phyloP scores from a whole-genome alignment of 805 yeast species.

The Schizosaccharomyces cryophilus region DNA sequence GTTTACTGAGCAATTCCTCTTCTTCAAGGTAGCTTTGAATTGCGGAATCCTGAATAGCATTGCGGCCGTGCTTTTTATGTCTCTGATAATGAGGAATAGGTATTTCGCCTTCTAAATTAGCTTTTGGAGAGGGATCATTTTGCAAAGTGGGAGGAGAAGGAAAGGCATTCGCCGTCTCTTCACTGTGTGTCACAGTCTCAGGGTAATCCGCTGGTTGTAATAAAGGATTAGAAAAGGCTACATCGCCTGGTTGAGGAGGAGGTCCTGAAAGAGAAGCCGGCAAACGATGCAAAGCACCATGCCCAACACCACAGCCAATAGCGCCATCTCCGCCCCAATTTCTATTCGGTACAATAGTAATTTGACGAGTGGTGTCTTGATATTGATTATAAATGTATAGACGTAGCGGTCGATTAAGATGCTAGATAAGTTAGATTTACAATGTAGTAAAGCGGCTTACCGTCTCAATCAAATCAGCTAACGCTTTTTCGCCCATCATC shows the following conservation, averaged over 20 bases:
- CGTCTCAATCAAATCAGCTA: background rate
- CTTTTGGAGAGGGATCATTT: background rate
- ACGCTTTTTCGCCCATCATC: background rate
- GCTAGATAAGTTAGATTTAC: background rate
- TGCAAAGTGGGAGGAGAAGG: background rate
- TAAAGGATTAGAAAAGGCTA: background rate
- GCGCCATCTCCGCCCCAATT: conserved; percentile 3
- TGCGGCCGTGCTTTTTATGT: background rate
- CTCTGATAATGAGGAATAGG: background rate
- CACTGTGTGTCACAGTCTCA: background rate
- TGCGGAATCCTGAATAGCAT: background rate
- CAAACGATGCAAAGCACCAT: conserved; percentile 1
- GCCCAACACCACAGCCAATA: conserved; percentile 2
- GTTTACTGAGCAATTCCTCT: background rate
- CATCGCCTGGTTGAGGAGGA: conserved; percentile 2
- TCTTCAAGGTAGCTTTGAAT: background rate
- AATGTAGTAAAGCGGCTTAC: background rate
- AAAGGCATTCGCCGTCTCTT: background rate
- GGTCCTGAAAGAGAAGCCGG: conserved; percentile 2
- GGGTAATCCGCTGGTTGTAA: too few species aligned
- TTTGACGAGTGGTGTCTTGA: conserved; percentile 1
- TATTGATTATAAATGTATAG: conserved; percentile 2
- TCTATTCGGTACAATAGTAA: background rate
- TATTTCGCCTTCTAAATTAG: too few species aligned
- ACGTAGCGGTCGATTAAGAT: conserved; percentile 1